phyloP scores from a whole-genome alignment of 805 yeast species.

The Wickerhamiella spandovensis region DNA sequence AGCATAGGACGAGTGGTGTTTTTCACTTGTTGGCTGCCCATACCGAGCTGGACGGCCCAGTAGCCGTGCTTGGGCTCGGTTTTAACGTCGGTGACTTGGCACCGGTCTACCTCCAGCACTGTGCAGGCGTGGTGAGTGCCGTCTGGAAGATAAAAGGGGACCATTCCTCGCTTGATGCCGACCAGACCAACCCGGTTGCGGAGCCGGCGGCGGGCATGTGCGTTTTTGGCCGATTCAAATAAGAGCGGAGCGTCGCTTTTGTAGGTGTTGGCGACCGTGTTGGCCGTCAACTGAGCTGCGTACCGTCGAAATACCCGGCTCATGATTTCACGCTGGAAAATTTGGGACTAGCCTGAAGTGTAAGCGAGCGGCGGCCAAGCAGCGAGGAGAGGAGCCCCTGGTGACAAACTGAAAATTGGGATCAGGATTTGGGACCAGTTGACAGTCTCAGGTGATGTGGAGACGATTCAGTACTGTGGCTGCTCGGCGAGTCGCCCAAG shows the following conservation, averaged over 20 bases:
- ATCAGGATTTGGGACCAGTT: background rate
- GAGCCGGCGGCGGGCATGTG: conserved; percentile 59
- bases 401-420: background rate
- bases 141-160: conserved; percentile 52
- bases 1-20: conserved; percentile 53
- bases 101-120: conserved; percentile 71
- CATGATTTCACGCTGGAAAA: background rate
- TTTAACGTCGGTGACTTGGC: conserved; percentile 69
- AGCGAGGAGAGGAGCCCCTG: too few relatives aligned
- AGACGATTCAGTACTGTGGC: background rate
- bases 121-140: conserved; percentile 76
- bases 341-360: too few relatives aligned
- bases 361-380: too few relatives aligned
- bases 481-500: background rate
- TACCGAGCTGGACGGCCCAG: conserved; percentile 77
- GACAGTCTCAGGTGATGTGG: background rate
- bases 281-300: conserved; percentile 23
- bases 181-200: conserved; percentile 72
- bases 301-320: background rate
- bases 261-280: conserved; percentile 19
- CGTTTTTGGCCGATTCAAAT: conserved; percentile 53
- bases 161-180: conserved; percentile 83
- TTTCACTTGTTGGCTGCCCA: conserved; percentile 49
- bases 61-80: conserved; percentile 66
- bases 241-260: conserved; percentile 36